Conservation (phyloP, 805 yeast genomes). For the Ogataea thermomethanolica region DNA sequence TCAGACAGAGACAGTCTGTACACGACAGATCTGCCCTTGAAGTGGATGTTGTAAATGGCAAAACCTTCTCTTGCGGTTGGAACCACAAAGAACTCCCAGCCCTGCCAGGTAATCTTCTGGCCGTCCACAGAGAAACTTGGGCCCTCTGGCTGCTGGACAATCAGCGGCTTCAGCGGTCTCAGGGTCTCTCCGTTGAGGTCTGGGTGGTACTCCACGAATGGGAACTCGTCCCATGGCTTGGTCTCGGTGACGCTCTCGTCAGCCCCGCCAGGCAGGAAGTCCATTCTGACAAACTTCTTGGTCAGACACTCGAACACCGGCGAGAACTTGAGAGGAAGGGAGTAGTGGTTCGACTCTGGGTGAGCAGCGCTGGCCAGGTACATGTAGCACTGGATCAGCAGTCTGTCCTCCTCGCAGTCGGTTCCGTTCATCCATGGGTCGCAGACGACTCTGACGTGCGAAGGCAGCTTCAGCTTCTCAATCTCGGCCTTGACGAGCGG, state of each 20-base stretch:
- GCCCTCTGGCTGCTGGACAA: slow-evolving; percentile 75
- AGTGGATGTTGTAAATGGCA: slow-evolving; percentile 66
- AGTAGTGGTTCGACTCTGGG: slow-evolving; percentile 71
- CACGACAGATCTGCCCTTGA: slow-evolving; percentile 72
- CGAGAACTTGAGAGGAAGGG: slow-evolving; percentile 67
- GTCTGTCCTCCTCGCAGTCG: slow-evolving; percentile 53
- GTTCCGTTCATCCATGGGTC: slow-evolving; percentile 91
- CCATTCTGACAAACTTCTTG: slow-evolving; percentile 63
- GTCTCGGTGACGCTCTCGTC: slow-evolving; percentile 59
- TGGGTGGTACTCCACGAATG: slow-evolving; percentile 69
- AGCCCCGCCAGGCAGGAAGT: slow-evolving; percentile 66
- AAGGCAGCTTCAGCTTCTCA: slow-evolving; percentile 62
- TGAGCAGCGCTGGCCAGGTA: slow-evolving; percentile 65
- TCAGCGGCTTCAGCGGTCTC: slow-evolving; percentile 66
- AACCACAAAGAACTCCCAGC: slow-evolving; percentile 74
- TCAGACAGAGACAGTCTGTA: slow-evolving; percentile 73
- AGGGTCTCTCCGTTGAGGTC: slow-evolving; percentile 54
- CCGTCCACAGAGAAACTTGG: slow-evolving; percentile 62
- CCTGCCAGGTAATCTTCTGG: slow-evolving; percentile 71
- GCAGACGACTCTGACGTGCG: slow-evolving; percentile 48
- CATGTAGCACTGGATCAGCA: slow-evolving; percentile 71
- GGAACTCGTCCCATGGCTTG: slow-evolving; percentile 56
- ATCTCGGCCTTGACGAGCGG: slow-evolving; percentile 62
- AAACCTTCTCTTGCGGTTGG: slow-evolving; percentile 77
- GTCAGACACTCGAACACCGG: slow-evolving; percentile 68